These are phyloP conservation scores for Epichloe bromicola DNA, from an alignment of 2,329 filamentous ascomycete species.

Conservation along the genomic window DNA sequence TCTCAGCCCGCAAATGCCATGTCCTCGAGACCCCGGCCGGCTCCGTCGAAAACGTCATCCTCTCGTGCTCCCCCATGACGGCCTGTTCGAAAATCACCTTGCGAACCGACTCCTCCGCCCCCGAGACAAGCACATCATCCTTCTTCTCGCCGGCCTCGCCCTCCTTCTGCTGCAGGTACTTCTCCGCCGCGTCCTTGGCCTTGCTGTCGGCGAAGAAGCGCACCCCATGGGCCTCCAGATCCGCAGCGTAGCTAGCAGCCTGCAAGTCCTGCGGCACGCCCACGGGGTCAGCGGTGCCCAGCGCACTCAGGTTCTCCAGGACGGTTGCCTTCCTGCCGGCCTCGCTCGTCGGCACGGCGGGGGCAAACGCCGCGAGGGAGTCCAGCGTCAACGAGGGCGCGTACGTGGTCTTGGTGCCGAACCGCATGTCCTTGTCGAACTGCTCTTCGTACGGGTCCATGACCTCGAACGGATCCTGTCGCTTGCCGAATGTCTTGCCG, in stretches of 20 bases:
- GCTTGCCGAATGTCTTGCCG: constrained; percentile 10
- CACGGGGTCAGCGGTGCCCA: constrained; percentile 23
- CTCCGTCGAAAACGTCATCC: constrained; percentile 20
- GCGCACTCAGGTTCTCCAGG: constrained; percentile 22
- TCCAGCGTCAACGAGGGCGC: constrained; percentile 21
- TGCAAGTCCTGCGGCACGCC: constrained; percentile 18
- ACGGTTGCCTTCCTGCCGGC: constrained; percentile 20
- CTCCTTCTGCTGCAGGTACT: constrained; percentile 15
- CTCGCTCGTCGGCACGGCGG: constrained; percentile 15
- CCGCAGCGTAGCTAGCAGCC: constrained; percentile 18
- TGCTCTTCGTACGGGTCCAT: constrained; percentile 21
- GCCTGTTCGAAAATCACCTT: constrained; percentile 20
- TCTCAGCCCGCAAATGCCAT: constrained; percentile 25
- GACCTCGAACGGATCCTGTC: constrained; percentile 12
- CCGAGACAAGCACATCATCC: constrained; percentile 14
- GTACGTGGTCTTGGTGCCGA: constrained; percentile 19
- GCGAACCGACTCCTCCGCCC: constrained; percentile 20
- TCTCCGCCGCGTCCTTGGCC: constrained; percentile 18
- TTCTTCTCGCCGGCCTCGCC: neutral
- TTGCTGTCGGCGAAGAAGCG: constrained; percentile 21
- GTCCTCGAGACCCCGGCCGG: constrained; percentile 21
- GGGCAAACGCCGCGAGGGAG: constrained; percentile 18
- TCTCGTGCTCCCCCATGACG: constrained; percentile 24
- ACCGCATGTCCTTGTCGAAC: constrained; percentile 23
- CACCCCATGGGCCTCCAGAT: constrained; percentile 16